Conservation (phyloP, 1,139 yeast genomes). For the Candida albicans region DNA sequence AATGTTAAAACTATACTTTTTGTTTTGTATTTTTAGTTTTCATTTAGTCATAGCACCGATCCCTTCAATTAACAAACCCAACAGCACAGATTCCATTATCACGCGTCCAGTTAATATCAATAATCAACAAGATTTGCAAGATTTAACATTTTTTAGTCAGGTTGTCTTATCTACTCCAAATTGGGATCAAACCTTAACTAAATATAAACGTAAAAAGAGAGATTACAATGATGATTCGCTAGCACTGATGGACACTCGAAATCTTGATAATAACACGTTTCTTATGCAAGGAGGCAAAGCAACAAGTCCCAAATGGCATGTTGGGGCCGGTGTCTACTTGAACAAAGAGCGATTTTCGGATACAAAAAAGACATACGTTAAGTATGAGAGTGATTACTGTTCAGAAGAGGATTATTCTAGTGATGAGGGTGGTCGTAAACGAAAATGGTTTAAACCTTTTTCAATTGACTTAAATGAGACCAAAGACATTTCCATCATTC, state of each 20-base stretch:
- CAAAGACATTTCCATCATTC: constrained; percentile 3
- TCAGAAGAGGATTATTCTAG: constrained; percentile 9
- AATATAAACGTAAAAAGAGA: constrained; percentile 5
- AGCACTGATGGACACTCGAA: neutral
- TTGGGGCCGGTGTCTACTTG: constrained; percentile 18
- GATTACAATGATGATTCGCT: neutral
- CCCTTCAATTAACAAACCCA: neutral
- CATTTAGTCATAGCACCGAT: constrained; percentile 1
- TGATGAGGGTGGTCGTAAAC: constrained; percentile 5
- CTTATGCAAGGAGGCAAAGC: constrained; percentile 9
- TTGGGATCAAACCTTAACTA: neutral
- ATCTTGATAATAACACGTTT: neutral
- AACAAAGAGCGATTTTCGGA: constrained; percentile 12
- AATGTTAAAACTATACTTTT: constrained; percentile 6
- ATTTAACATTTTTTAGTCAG: constrained; percentile 9
- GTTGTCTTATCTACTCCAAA: constrained; percentile 1
- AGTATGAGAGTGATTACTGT: constrained; percentile 1
- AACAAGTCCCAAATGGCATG: constrained; percentile 12
- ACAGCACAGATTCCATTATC: neutral
- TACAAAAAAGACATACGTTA: neutral
- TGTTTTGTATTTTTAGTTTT: constrained; percentile 2
- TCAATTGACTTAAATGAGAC: constrained; percentile 5
- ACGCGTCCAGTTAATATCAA: neutral
- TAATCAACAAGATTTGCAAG: constrained; percentile 6
- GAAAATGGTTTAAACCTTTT: constrained; percentile 9